Conservation (phyloP, 352 stramenopile genomes). For the Globisporangium spinosum region DNA sequence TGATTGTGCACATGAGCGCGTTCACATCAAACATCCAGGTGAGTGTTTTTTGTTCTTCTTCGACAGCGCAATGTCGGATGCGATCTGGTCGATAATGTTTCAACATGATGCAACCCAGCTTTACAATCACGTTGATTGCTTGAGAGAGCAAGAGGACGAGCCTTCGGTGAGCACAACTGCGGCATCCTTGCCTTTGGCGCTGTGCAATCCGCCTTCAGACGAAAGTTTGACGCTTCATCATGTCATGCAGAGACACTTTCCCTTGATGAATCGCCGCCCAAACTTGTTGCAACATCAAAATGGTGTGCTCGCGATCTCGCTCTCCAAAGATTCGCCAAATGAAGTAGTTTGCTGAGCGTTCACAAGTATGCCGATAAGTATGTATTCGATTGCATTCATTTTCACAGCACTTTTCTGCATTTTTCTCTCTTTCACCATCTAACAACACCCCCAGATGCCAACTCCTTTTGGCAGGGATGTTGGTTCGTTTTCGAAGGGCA, state of each 20-base stretch:
- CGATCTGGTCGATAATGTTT: neutral
- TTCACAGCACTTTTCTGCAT: too few relatives aligned
- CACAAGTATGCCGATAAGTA: neutral
- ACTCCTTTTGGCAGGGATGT: neutral
- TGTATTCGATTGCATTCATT: neutral
- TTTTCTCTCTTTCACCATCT: neutral
- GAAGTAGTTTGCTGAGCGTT: neutral
- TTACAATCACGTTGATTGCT: neutral
- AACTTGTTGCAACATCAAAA: constrained; percentile 5
- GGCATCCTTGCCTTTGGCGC: neutral
- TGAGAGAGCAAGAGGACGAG: neutral
- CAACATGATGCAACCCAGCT: neutral
- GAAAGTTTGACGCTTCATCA: neutral
- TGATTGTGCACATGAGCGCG: neutral
- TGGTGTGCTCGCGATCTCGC: neutral
- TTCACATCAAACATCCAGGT: neutral
- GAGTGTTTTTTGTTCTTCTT: neutral
- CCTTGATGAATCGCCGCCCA: neutral
- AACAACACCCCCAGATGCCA: neutral
- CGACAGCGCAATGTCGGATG: neutral
- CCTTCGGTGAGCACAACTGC: neutral
- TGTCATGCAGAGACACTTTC: neutral
- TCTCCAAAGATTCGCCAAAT: neutral
- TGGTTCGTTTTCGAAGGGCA: neutral
- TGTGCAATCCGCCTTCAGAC: constrained; percentile 1